Evolutionary conservation across 345 rosid genomes (phyloP).

Genomic region (Salix viminalis): DNA sequence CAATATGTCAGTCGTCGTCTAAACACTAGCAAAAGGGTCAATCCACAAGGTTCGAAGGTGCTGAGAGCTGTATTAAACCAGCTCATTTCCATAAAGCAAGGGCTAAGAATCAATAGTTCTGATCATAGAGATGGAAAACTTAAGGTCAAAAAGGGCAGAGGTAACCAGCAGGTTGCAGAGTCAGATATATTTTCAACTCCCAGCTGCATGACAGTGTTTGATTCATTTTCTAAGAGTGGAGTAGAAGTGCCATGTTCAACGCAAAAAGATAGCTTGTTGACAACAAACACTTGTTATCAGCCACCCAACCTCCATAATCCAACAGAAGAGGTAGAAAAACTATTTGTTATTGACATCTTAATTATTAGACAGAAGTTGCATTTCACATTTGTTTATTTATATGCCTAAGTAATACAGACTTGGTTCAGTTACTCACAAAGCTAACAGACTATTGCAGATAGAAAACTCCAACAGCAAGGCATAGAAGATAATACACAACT

Average conservation of each 20-base stretch:
- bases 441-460: conserved; percentile 36
- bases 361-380: not conserved
- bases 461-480: conserved; percentile 14
- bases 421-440: conserved; percentile 12
- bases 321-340: conserved; percentile 30
- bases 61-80: conserved; percentile 26
- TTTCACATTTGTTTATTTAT: not conserved
- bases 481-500: conserved; percentile 17
- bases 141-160: not conserved
- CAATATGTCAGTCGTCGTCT: not conserved
- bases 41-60: conserved; percentile 16
- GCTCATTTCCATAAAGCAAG: conserved; percentile 17
- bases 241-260: conserved; percentile 27
- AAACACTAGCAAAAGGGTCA: conserved; percentile 22
- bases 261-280: conserved; percentile 1
- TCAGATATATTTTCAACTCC: conserved; percentile 24
- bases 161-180: conserved; percentile 24
- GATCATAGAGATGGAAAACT: conserved; percentile 13
- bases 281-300: conserved; percentile 3
- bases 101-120: conserved; percentile 12
- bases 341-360: not conserved
- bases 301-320: conserved; percentile 2
- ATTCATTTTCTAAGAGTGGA: conserved; percentile 34
- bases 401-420: not conserved
- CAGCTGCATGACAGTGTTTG: conserved; percentile 29